Evolutionary conservation across 495 filamentous ascomycete species (phyloP).

Genomic region (Neurospora sp.): DNA sequence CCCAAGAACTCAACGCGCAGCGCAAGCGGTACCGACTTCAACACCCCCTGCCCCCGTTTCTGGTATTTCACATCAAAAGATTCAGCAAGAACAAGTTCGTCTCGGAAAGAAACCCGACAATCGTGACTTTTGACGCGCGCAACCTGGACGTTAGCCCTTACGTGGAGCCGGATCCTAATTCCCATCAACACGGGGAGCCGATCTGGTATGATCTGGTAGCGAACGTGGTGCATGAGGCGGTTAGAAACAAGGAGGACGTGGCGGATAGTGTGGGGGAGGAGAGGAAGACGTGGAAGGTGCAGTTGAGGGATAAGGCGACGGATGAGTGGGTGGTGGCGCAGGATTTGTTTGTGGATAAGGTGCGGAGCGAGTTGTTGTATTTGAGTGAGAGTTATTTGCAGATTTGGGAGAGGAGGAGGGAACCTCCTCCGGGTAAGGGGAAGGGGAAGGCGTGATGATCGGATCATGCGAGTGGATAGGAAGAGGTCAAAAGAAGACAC

Average conservation of each 20-base stretch:
- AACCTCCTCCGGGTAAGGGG: conserved; percentile 18
- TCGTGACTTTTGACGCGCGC: conserved; percentile 84
- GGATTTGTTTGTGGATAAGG: conserved; percentile 85
- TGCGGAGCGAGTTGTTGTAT: conserved; percentile 76
- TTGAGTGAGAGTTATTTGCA: conserved; percentile 90
- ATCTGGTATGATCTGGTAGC: conserved; percentile 95
- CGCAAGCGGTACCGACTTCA: conserved; percentile 82
- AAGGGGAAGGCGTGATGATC: conserved; percentile 11
- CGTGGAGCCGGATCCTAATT: conserved; percentile 43
- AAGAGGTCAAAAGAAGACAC: background rate
- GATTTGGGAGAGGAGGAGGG: conserved; percentile 85
- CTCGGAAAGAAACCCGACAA: conserved; percentile 90
- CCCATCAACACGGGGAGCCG: conserved; percentile 60
- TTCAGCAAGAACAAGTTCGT: conserved; percentile 96
- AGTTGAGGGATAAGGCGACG: conserved; percentile 49
- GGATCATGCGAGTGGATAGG: background rate
- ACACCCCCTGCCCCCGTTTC: conserved; percentile 84
- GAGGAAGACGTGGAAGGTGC: conserved; percentile 71
- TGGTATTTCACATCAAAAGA: conserved; percentile 93
- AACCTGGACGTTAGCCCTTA: conserved; percentile 82
- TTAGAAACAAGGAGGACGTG: conserved; percentile 60
- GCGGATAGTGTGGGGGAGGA: conserved; percentile 69
- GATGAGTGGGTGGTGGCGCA: conserved; percentile 90
- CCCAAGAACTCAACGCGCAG: conserved; percentile 79
- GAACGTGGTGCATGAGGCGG: conserved; percentile 88